phyloP scores from a whole-genome alignment of 495 filamentous ascomycete genomes.

The Ascobolus immersus region DNA sequence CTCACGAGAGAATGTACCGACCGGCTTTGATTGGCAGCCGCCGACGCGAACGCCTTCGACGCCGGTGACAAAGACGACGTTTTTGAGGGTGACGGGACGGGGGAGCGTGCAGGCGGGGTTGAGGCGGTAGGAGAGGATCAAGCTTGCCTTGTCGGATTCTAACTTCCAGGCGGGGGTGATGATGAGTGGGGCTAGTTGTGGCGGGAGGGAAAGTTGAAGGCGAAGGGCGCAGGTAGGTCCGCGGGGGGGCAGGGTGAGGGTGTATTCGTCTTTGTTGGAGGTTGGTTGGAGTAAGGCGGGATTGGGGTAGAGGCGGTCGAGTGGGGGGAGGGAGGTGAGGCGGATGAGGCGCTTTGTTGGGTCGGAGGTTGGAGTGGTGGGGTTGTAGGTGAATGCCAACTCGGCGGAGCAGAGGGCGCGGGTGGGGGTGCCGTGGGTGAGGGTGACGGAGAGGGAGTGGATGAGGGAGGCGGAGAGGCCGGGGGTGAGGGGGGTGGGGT shows the following conservation, averaged over 20 bases:
- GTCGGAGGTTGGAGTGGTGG: too few relatives aligned
- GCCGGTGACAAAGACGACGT: constrained; percentile 54
- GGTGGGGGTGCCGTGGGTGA: constrained; percentile 44
- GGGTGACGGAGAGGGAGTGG: constrained; percentile 67
- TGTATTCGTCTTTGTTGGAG: constrained; percentile 55
- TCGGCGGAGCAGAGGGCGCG: constrained; percentile 64
- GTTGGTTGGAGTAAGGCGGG: constrained; percentile 57
- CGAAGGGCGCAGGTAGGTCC: too few relatives aligned
- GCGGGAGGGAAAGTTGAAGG: too few relatives aligned
- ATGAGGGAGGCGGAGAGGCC: constrained; percentile 79
- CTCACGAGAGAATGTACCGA: constrained; percentile 61
- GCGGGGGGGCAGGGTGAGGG: too few relatives aligned
- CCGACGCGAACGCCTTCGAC: constrained; percentile 42
- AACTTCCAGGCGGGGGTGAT: constrained; percentile 63
- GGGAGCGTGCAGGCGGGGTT: constrained; percentile 37
- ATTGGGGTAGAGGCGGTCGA: too few relatives aligned
- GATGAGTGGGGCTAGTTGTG: constrained; percentile 51
- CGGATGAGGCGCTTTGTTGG: too few relatives aligned
- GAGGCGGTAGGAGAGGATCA: constrained; percentile 63
- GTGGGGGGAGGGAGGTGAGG: too few relatives aligned
- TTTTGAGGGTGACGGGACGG: constrained; percentile 39
- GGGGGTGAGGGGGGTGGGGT: constrained; percentile 56
- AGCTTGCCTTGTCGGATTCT: constrained; percentile 54
- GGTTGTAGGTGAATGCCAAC: constrained; percentile 66
- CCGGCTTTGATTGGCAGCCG: constrained; percentile 46